phyloP scores from a whole-genome alignment of 2,329 filamentous ascomycete genomes.

The Microsporum ferrugineum region DNA sequence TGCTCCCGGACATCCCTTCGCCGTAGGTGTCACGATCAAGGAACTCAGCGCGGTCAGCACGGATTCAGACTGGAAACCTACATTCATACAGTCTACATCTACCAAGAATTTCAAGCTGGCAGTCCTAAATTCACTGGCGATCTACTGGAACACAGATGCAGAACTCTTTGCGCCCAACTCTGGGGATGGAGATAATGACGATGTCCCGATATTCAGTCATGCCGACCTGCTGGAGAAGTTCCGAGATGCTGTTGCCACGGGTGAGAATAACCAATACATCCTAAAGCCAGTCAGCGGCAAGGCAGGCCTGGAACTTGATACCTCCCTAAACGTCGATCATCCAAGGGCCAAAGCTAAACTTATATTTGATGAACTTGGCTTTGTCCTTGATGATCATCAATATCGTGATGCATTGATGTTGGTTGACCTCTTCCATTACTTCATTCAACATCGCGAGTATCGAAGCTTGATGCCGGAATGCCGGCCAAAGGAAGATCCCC shows the following conservation, averaged over 20 bases:
- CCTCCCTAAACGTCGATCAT: conserved; percentile 65
- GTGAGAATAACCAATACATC: conserved; percentile 80
- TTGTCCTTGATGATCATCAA: conserved; percentile 94
- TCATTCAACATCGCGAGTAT: conserved; percentile 94
- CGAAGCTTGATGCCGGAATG: conserved; percentile 81
- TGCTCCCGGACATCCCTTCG: conserved; percentile 87
- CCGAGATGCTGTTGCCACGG: conserved; percentile 64
- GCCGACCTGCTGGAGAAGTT: conserved; percentile 67
- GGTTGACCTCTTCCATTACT: conserved; percentile 96
- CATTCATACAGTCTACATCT: conserved; percentile 81
- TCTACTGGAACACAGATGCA: conserved; percentile 98
- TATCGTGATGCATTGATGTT: conserved; percentile 97
- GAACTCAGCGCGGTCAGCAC: conserved; percentile 97
- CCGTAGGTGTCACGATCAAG: conserved; percentile 79
- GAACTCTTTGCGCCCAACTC: conserved; percentile 69
- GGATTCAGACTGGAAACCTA: conserved; percentile 86
- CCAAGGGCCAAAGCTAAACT: conserved; percentile 85
- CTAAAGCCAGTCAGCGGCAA: conserved; percentile 90
- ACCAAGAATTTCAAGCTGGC: conserved; percentile 85
- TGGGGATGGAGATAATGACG: conserved; percentile 54
- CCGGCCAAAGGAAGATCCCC: conserved; percentile 75
- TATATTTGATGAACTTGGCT: conserved; percentile 91
- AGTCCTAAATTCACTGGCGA: conserved; percentile 73
- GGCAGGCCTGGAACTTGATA: conserved; percentile 89
- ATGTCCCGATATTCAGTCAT: conserved; percentile 51